Percentiles rank a stretch among this genome's conserved stretches.
Evolutionary conservation across 495 filamentous ascomycete species (phyloP).

Genomic region (Trichoderma asperelloides): DNA sequence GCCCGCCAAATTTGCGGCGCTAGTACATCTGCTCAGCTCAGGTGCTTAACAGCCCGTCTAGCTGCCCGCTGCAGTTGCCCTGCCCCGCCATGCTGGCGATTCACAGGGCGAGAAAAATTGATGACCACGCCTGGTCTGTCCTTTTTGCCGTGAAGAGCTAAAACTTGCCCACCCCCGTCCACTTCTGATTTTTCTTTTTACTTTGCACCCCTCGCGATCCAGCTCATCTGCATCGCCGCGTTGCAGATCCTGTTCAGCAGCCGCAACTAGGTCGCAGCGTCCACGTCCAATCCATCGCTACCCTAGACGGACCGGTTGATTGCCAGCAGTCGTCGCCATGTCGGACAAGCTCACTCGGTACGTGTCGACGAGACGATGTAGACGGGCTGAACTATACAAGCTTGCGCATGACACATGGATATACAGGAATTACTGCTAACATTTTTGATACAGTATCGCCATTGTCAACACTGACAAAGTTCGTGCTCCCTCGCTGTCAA

Average conservation of each 20-base stretch:
- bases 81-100: constrained; percentile 6
- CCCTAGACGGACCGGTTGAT: constrained; percentile 8
- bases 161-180: not conserved
- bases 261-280: not conserved
- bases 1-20: not conserved
- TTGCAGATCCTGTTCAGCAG: constrained; percentile 2
- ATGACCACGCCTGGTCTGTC: constrained; percentile 16
- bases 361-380: constrained; percentile 12
- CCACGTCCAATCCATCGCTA: constrained; percentile 1
- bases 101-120: constrained; percentile 9
- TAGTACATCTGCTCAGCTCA: not conserved
- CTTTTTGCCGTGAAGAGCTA: not conserved
- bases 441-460: constrained; percentile 60
- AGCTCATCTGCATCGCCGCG: not conserved
- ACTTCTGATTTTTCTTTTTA: not conserved
- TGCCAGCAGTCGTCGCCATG: constrained; percentile 42
- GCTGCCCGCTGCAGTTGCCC: not conserved
- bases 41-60: not conserved
- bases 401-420: not conserved
- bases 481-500: constrained; percentile 23
- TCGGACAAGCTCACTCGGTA: constrained; percentile 82
- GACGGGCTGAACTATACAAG: not conserved
- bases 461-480: constrained; percentile 98
- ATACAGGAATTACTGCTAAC: not conserved
- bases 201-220: constrained; percentile 1